Evolutionary conservation across 1,139 yeast species (phyloP), one percentile per base, ranked within the genome.

Genomic region (Blastobotrys buckinghamii): DNA sequence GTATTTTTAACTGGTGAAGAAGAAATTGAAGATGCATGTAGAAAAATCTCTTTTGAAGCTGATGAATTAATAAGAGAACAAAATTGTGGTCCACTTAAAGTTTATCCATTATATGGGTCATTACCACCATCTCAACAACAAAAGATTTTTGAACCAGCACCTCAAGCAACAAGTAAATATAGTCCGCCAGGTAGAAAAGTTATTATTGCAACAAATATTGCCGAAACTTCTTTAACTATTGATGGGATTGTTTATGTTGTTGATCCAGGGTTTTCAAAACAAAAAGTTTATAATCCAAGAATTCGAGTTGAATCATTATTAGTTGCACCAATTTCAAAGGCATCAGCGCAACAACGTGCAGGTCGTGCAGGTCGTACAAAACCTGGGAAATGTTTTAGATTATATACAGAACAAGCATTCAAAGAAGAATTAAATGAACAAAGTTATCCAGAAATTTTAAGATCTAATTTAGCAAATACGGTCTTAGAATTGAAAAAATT

Each of bases 311-410:
- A 92, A 67, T 89, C 97, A 0, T 74, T 92, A 59, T 75, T 92
- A 49, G 97, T 92, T 6, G 87, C 96, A 8, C 98, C 98, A 42
- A 90, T 92, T 55, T 90, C 97, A 15, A 92, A 89, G 68, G 98
- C 98, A 0, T 82, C 95, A 47, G 96, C 98, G 1, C 97, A 90
- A 68, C 98, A 92, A 70, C 80, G 98, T 71, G 97, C 98, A 30
- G 98, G 98, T 78, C 89, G 98, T 79, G 98, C 98, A 50, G 98
- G 98, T 74, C 94, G 98, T 79, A 92, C 98, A 6, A 79, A 96
- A 63, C 97, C 98, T 8, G 98, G 98, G 65, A 92, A 92, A 67
- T 90, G 97, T 70, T 92, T 90, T 77, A 77, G 98, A 63, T 75
- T 92, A 50, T 92, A 92, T 69, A 92, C 98, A 0, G 97, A 92